Percentiles rank a stretch among this genome's conserved stretches.
Conservation (phyloP, 768 basidiomycete genomes). For the Crucibulum laeve region DNA sequence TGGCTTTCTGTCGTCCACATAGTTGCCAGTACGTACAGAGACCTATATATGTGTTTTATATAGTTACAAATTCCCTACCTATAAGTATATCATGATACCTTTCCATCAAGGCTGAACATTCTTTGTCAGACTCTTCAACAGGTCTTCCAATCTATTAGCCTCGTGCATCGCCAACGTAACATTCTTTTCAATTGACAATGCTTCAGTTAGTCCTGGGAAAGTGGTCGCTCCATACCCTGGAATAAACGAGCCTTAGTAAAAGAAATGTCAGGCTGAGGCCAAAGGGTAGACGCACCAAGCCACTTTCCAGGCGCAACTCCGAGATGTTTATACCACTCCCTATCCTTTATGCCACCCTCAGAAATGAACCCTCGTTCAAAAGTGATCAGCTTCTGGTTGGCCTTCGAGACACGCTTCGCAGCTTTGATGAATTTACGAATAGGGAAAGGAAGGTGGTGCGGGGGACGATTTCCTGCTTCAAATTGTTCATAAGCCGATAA, state of each 20-base stretch:
- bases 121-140: constrained; percentile 51
- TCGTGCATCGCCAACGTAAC: constrained; percentile 57
- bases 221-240: constrained; percentile 83
- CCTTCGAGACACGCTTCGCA: constrained; percentile 49
- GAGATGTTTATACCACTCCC: constrained; percentile 85
- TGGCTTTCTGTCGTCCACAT: too few relatives aligned
- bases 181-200: constrained; percentile 67
- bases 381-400: constrained; percentile 61
- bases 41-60: too few relatives aligned
- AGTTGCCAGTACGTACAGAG: too few relatives aligned
- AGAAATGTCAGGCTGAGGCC: background rate
- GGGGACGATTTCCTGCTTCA: constrained; percentile 9
- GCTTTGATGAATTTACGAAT: constrained; percentile 49
- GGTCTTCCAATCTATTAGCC: constrained; percentile 44
- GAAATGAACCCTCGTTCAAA: constrained; percentile 84
- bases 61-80: too few relatives aligned
- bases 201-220: constrained; percentile 75
- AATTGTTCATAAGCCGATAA: background rate
- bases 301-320: constrained; percentile 86
- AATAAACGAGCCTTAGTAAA: background rate
- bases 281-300: constrained; percentile 46
- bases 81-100: too few relatives aligned
- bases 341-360: constrained; percentile 68
- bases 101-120: constrained; percentile 25
- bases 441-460: constrained; percentile 21